These are phyloP conservation scores for Picea sitchensis DNA, from an alignment of 75 land plant species.

Conservation along the genomic window DNA sequence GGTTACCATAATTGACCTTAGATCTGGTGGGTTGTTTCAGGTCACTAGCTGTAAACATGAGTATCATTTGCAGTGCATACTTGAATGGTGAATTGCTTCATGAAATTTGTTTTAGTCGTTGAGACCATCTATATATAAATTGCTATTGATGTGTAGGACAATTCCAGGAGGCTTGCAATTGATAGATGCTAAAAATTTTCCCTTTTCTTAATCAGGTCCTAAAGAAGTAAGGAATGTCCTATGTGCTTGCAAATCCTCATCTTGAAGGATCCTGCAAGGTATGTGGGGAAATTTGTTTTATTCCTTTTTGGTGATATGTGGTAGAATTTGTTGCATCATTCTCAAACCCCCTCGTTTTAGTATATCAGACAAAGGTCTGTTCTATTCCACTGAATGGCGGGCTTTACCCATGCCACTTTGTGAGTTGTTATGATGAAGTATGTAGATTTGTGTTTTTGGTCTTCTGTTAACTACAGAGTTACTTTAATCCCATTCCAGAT, in stretches of 20 bases:
- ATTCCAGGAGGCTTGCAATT: neutral
- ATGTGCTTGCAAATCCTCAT: constrained; percentile 94
- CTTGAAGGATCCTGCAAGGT: constrained; percentile 10
- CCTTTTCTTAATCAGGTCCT: constrained; percentile 54
- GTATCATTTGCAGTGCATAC: constrained; percentile 95
- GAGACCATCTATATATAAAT: too few relatives aligned
- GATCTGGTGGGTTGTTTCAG: constrained; percentile 35
- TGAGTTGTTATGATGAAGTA: too few relatives aligned
- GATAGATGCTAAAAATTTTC: neutral
- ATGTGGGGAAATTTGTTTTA: neutral
- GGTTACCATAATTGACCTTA: neutral
- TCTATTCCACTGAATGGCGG: neutral
- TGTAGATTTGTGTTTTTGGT: too few relatives aligned
- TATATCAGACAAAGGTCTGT: neutral
- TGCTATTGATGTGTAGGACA: neutral
- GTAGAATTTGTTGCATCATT: too few relatives aligned
- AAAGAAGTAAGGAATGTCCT: constrained; percentile 97
- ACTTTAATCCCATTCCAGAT: too few relatives aligned
- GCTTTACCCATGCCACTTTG: neutral
- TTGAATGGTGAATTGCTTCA: constrained; percentile 71
- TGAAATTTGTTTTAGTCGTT: neutral
- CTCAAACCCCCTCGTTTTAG: too few relatives aligned
- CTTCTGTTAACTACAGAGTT: too few relatives aligned
- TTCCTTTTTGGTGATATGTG: neutral
- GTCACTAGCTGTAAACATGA: constrained; percentile 94